These are phyloP conservation scores for Lepidium aucheri DNA, from an alignment of 345 rosid genomes.

Conservation along the genomic window DNA sequence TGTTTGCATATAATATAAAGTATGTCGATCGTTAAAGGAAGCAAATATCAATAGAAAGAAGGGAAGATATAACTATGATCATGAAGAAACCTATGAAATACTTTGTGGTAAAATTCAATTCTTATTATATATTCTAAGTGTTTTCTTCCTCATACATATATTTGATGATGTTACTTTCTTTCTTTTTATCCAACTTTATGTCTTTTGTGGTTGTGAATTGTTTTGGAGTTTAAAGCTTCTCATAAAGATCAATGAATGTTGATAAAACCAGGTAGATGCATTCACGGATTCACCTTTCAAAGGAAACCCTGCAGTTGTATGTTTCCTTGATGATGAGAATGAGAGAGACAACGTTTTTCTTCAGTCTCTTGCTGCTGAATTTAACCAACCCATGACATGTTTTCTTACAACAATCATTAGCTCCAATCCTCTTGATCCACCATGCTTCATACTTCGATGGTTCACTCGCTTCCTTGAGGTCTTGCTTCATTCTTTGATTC, in stretches of 20 bases:
- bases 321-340: constrained; percentile 55
- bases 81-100: constrained; percentile 30
- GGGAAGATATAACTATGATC: not conserved
- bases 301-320: constrained; percentile 82
- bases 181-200: not conserved
- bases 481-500: not conserved
- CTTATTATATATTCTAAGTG: not conserved
- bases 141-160: not conserved
- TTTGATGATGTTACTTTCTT: not conserved
- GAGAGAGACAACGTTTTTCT: constrained; percentile 60
- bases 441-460: not conserved
- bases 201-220: too few species aligned
- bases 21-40: not conserved
- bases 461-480: not conserved
- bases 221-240: not conserved
- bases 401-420: constrained; percentile 24
- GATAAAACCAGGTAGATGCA: constrained; percentile 43
- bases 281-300: constrained; percentile 57
- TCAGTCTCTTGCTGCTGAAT: constrained; percentile 49
- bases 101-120: constrained; percentile 28
- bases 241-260: not conserved
- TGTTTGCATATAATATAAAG: too few species aligned
- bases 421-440: not conserved
- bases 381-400: constrained; percentile 40
- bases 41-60: not conserved